phyloP scores from a whole-genome alignment of 345 rosid genomes.

The Citrus medica region DNA sequence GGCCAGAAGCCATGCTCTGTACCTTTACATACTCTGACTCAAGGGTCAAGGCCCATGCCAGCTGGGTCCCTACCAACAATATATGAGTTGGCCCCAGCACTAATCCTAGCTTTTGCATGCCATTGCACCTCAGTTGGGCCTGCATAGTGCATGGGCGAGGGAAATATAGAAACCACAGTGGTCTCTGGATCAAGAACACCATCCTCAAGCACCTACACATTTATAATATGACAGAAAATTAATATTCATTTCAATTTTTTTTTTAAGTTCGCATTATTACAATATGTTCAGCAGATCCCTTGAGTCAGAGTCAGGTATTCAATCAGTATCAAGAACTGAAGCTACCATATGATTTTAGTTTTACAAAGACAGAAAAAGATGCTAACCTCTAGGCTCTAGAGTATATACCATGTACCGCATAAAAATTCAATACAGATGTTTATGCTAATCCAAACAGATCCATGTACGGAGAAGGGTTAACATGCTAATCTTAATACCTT shows the following conservation, averaged over 20 bases:
- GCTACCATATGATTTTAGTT: background rate
- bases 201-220: slow-evolving; percentile 83
- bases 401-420: too few relatives aligned
- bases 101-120: slow-evolving; percentile 98
- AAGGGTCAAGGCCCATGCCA: slow-evolving; percentile 73
- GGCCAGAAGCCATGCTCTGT: slow-evolving; percentile 91
- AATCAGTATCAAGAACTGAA: background rate
- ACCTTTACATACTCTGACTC: slow-evolving; percentile 32
- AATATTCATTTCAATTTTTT: background rate
- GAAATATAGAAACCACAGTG: slow-evolving; percentile 92
- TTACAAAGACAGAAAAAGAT: background rate
- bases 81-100: slow-evolving; percentile 96
- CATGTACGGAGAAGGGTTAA: background rate
- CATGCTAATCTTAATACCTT: slow-evolving; percentile 44
- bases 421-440: background rate
- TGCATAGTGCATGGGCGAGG: slow-evolving; percentile 96
- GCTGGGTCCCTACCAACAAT: slow-evolving; percentile 99
- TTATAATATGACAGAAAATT: background rate
- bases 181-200: slow-evolving; percentile 99
- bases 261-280: background rate
- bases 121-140: slow-evolving; percentile 99
- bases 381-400: background rate
- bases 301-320: background rate
- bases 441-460: background rate
- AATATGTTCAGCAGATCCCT: background rate